Percentiles rank a stretch among this genome's conserved stretches.
phyloP scores from a whole-genome alignment of 23 red algal genomes.

The Gracilaria domingensis region DNA sequence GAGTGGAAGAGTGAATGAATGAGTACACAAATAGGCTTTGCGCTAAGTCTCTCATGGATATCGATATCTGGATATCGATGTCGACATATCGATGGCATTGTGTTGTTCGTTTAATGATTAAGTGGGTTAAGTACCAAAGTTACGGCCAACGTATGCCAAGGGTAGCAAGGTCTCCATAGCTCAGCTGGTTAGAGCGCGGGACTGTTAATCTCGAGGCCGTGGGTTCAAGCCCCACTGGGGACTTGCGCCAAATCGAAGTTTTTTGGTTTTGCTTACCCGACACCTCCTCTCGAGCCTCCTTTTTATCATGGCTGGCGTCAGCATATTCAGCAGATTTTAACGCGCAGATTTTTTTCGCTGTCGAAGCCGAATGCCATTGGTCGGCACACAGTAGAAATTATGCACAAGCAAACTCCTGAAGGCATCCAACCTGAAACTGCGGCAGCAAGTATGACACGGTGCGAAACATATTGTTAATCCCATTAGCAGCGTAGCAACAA shows the following conservation, averaged over 20 bases:
- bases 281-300: not conserved
- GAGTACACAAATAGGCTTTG: too few relatives aligned
- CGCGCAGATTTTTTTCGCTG: not conserved
- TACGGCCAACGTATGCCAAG: too few relatives aligned
- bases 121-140: too few relatives aligned
- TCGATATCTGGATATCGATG: too few relatives aligned
- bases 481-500: not conserved
- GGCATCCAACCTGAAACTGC: not conserved
- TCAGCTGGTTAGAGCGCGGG: conserved; percentile 84
- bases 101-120: too few relatives aligned
- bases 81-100: too few relatives aligned
- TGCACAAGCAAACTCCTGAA: not conserved
- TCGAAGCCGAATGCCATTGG: not conserved
- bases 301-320: not conserved
- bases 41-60: too few relatives aligned
- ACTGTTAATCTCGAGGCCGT: conserved; percentile 87
- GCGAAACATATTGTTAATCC: not conserved
- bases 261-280: not conserved
- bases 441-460: not conserved
- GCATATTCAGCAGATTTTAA: too few relatives aligned
- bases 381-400: conserved; percentile 12
- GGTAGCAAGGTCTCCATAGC: conserved; percentile 57
- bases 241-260: not conserved
- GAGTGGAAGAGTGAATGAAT: too few relatives aligned
- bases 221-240: conserved; percentile 84